Evolutionary conservation across 73 alveolate species (phyloP).

Genomic region (Paramecium caudatum): DNA sequence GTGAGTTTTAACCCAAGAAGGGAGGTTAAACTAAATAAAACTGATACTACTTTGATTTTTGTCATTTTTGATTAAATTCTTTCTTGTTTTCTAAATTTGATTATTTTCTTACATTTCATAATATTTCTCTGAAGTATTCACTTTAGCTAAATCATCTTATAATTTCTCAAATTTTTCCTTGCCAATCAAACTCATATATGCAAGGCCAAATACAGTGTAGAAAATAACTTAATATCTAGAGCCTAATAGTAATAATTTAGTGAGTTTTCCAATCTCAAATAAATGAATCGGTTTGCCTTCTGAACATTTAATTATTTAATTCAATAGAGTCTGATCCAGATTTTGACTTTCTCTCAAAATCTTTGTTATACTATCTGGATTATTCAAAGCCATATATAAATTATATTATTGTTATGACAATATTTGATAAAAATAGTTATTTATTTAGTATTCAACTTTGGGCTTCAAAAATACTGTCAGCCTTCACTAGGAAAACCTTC

Average conservation of each 20-base stretch:
- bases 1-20: slow-evolving; percentile 1
- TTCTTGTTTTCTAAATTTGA: neutral
- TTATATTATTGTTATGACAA: neutral
- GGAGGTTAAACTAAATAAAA: slow-evolving; percentile 6
- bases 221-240: slow-evolving; percentile 25
- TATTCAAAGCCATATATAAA: slow-evolving; percentile 39
- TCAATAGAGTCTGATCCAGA: neutral
- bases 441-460: no score
- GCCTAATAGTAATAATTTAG: slow-evolving; percentile 32
- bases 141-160: neutral
- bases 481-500: neutral
- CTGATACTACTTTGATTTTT: neutral
- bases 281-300: slow-evolving; percentile 17
- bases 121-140: neutral
- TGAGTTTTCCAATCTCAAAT: slow-evolving; percentile 10
- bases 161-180: neutral
- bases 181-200: slow-evolving; percentile 14
- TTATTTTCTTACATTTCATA: neutral
- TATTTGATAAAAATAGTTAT: no score
- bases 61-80: neutral
- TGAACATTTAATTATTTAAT: neutral
- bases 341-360: neutral
- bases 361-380: neutral
- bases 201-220: slow-evolving; percentile 34
- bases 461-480: neutral